phyloP scores from a whole-genome alignment of 2,329 filamentous ascomycete species.

The Bipolaris gigantea region DNA sequence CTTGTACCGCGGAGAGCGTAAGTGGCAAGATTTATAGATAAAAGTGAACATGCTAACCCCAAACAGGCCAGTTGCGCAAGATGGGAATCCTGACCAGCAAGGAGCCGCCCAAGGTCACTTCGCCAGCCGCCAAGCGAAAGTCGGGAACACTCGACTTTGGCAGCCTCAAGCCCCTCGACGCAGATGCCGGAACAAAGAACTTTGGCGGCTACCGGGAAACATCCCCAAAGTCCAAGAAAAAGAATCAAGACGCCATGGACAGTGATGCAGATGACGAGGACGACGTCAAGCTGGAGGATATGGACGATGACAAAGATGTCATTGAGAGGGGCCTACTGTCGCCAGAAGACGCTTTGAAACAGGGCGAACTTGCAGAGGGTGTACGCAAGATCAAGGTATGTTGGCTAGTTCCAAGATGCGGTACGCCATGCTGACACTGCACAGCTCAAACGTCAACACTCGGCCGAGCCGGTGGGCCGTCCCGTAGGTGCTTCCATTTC shows the following conservation, averaged over 20 bases:
- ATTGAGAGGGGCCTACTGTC: conserved; percentile 59
- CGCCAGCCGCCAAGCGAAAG: conserved; percentile 71
- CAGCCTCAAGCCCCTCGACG: conserved; percentile 79
- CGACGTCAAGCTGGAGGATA: conserved; percentile 66
- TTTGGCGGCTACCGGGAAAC: conserved; percentile 83
- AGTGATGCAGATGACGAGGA: conserved; percentile 74
- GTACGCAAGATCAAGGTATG: conserved; percentile 80
- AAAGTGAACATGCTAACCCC: conserved; percentile 14
- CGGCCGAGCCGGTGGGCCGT: conserved; percentile 65
- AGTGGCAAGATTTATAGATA: conserved; percentile 47
- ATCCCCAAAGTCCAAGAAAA: conserved; percentile 55
- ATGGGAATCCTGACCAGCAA: conserved; percentile 81
- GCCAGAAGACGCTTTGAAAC: conserved; percentile 71
- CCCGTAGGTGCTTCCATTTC: conserved; percentile 23
- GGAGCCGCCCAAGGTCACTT: conserved; percentile 61
- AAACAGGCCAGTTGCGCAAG: conserved; percentile 85
- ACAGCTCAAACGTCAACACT: conserved; percentile 80
- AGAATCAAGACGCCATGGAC: conserved; percentile 64
- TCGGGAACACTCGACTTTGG: conserved; percentile 85
- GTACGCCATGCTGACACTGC: conserved; percentile 19
- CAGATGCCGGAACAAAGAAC: conserved; percentile 77
- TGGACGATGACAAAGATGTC: conserved; percentile 59
- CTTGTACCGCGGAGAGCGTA: conserved; percentile 93
- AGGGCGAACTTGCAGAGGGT: conserved; percentile 76
- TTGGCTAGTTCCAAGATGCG: neutral